These are phyloP conservation scores for Phytophthora quininea DNA, from an alignment of 352 stramenopile species.

Conservation along the genomic window DNA sequence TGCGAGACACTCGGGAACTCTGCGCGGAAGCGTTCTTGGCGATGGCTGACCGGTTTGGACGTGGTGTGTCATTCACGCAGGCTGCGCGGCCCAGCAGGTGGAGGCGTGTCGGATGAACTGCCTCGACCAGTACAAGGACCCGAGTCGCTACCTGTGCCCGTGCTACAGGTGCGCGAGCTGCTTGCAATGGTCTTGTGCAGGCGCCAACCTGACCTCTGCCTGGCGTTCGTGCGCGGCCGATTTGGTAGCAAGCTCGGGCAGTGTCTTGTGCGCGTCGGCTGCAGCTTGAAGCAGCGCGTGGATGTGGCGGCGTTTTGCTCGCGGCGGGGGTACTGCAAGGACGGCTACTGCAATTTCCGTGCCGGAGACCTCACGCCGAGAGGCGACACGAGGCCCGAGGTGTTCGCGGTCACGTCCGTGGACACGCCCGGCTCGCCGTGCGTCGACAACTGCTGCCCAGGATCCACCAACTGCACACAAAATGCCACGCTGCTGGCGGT, in stretches of 20 bases:
- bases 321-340: constrained; percentile 81
- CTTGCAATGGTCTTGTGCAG: too few relatives aligned
- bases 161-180: constrained; percentile 68
- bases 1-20: constrained; percentile 16
- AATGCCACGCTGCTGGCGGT: constrained; percentile 53
- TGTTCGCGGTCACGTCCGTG: constrained; percentile 68
- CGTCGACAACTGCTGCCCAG: constrained; percentile 67
- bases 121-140: constrained; percentile 62
- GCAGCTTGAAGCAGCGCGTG: constrained; percentile 64
- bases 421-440: constrained; percentile 60
- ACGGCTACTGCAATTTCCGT: constrained; percentile 73
- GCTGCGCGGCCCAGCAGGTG: constrained; percentile 52
- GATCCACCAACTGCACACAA: constrained; percentile 46
- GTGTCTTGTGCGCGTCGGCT: constrained; percentile 70
- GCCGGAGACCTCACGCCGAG: constrained; percentile 62
- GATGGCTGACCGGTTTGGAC: neutral
- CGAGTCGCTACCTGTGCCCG: constrained; percentile 57
- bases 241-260: constrained; percentile 61
- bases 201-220: neutral
- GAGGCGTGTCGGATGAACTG: constrained; percentile 59
- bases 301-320: constrained; percentile 75
- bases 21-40: constrained; percentile 6
- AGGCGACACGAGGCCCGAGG: constrained; percentile 55
- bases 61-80: constrained; percentile 27
- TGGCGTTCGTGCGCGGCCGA: constrained; percentile 1